Evolutionary conservation across 371 early-diverging fungal species (phyloP).

Genomic region (Saksenaea vasiformis): DNA sequence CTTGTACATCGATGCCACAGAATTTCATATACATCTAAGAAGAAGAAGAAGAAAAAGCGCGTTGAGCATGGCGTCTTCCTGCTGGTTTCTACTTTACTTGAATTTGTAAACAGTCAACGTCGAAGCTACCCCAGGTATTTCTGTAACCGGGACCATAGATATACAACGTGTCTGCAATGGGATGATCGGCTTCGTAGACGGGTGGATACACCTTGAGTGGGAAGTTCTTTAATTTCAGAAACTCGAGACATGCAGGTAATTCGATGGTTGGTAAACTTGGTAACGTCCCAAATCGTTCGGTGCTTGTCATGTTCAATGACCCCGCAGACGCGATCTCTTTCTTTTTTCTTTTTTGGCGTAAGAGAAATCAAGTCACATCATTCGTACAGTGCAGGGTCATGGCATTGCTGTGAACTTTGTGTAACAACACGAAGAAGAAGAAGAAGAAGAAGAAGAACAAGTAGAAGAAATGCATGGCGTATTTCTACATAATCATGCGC

Average conservation of each 20-base stretch:
- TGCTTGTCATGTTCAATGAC: neutral
- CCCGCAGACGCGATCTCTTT: neutral
- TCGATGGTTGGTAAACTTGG: constrained; percentile 41
- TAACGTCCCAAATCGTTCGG: neutral
- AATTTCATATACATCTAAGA: constrained; percentile 49
- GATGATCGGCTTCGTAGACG: constrained; percentile 32
- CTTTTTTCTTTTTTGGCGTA: neutral
- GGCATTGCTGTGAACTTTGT: too few species aligned
- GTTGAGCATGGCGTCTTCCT: neutral
- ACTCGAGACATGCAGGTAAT: constrained; percentile 42
- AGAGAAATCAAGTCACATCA: too few species aligned
- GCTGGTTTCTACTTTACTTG: constrained; percentile 28
- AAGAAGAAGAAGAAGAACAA: too few species aligned
- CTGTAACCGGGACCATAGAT: constrained; percentile 51
- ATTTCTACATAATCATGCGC: too few species aligned
- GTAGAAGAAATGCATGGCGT: too few species aligned
- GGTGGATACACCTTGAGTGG: constrained; percentile 47
- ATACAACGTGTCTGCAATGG: constrained; percentile 39
- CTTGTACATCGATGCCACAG: constrained; percentile 39
- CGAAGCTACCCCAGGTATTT: constrained; percentile 40
- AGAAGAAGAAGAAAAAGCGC: constrained; percentile 5
- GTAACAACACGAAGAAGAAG: too few species aligned
- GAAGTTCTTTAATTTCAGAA: constrained; percentile 46
- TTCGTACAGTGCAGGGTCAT: too few species aligned
- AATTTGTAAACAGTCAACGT: constrained; percentile 44